Evolutionary conservation across 768 basidiomycete species (phyloP).

Genomic region (Trametes elegans): DNA sequence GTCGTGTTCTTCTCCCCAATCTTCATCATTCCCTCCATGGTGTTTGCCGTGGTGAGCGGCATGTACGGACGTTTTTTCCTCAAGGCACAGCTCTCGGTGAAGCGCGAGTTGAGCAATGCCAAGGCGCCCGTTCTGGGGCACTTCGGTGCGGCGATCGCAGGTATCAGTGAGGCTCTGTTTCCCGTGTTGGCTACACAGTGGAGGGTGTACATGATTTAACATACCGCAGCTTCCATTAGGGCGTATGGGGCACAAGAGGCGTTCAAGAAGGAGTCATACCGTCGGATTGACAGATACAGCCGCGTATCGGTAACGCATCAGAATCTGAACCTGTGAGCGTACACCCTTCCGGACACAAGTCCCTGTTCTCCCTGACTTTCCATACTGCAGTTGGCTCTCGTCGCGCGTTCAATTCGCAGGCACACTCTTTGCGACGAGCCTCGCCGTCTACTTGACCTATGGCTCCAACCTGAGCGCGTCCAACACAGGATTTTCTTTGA

Average conservation of each 20-base stretch:
- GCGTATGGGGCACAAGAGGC: conserved; percentile 51
- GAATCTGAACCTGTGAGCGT: conserved; percentile 38
- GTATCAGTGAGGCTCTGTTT: conserved; percentile 45
- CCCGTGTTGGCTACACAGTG: conserved; percentile 17
- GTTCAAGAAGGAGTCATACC: conserved; percentile 39
- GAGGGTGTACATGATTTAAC: too few species aligned
- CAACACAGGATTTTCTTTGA: conserved; percentile 36
- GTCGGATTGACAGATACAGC: conserved; percentile 46
- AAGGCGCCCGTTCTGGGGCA: conserved; percentile 44
- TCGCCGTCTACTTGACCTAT: conserved; percentile 52
- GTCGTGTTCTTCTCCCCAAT: conserved; percentile 35
- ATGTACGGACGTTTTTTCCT: conserved; percentile 46
- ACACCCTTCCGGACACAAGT: too few species aligned
- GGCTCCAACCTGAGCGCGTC: conserved; percentile 36
- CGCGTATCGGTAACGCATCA: conserved; percentile 40
- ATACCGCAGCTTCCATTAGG: conserved; percentile 48
- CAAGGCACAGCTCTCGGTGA: conserved; percentile 49
- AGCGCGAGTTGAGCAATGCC: conserved; percentile 48
- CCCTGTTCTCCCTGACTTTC: background rate
- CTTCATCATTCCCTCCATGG: conserved; percentile 37
- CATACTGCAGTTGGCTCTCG: conserved; percentile 38
- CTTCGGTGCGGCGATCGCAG: conserved; percentile 58
- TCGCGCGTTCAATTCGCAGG: conserved; percentile 53
- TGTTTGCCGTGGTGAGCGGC: conserved; percentile 35
- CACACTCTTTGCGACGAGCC: conserved; percentile 42